Conservation (phyloP, 164 flowering plant species). For the Aristolochia contorta region DNA sequence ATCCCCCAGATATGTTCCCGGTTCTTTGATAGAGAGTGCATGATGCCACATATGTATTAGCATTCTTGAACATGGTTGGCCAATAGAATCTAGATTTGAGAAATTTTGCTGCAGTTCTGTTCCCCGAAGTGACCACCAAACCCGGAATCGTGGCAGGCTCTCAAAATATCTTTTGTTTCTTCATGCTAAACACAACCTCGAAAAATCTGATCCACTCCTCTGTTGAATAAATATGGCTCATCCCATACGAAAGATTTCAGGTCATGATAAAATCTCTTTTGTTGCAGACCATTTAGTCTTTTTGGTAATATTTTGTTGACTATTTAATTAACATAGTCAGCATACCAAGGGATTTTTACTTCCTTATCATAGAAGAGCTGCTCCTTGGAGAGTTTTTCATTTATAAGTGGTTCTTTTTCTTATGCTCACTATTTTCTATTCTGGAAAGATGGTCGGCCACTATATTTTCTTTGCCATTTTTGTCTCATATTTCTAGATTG, state of each 20-base stretch:
- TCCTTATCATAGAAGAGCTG: too few relatives aligned
- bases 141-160: neutral
- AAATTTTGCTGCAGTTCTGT: neutral
- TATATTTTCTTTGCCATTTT: neutral
- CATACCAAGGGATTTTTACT: too few relatives aligned
- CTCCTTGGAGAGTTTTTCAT: neutral
- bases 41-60: too few relatives aligned
- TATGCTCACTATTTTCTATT: neutral
- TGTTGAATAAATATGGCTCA: too few relatives aligned
- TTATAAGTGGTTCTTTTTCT: neutral
- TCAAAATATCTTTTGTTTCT: neutral
- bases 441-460: neutral
- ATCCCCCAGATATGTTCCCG: neutral
- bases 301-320: neutral
- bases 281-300: too few relatives aligned
- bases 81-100: neutral
- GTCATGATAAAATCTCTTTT: too few relatives aligned
- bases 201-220: too few relatives aligned
- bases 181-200: neutral
- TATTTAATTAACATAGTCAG: neutral
- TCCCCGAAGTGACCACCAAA: neutral
- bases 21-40: neutral
- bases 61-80: neutral
- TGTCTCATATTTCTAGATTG: too few relatives aligned
- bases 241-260: too few relatives aligned